Conservation (phyloP, 352 stramenopile genomes). For the Globisporangium echinulatum region DNA sequence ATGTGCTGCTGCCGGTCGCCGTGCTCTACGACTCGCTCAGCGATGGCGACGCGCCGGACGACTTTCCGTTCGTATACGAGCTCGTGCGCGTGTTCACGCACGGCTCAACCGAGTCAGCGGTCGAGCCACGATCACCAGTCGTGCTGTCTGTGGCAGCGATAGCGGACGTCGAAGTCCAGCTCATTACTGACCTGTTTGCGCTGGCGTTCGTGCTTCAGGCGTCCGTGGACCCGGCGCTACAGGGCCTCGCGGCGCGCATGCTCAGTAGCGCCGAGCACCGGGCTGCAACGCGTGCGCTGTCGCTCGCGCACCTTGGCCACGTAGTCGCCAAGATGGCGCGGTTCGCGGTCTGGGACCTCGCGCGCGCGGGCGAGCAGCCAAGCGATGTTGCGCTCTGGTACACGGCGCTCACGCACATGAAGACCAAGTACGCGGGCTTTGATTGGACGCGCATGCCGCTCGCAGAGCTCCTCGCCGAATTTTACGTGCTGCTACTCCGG, state of each 20-base stretch:
- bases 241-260: constrained; percentile 36
- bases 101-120: background rate
- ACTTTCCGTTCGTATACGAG: constrained; percentile 34
- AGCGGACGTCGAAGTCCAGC: constrained; percentile 33
- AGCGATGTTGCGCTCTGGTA: constrained; percentile 30
- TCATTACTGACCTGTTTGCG: constrained; percentile 68
- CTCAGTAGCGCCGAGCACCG: constrained; percentile 40
- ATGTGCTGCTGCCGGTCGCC: constrained; percentile 38
- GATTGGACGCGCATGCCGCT: constrained; percentile 61
- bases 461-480: constrained; percentile 46
- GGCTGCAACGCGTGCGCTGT: constrained; percentile 29
- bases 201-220: constrained; percentile 52
- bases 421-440: constrained; percentile 60
- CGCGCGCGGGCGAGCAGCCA: constrained; percentile 20
- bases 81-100: constrained; percentile 11
- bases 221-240: constrained; percentile 14
- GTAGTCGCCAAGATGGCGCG: constrained; percentile 59
- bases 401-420: constrained; percentile 50
- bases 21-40: constrained; percentile 40
- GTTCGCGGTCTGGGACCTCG: constrained; percentile 56
- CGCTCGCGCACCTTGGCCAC: constrained; percentile 49
- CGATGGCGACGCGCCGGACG: background rate
- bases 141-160: too few species aligned
- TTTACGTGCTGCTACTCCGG: constrained; percentile 51
- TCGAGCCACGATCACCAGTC: background rate